Percentiles rank a stretch among this genome's conserved stretches.
These are phyloP conservation scores for Scheffersomyces ergatensis DNA, from an alignment of 805 yeast genomes.

Conservation along the genomic window DNA sequence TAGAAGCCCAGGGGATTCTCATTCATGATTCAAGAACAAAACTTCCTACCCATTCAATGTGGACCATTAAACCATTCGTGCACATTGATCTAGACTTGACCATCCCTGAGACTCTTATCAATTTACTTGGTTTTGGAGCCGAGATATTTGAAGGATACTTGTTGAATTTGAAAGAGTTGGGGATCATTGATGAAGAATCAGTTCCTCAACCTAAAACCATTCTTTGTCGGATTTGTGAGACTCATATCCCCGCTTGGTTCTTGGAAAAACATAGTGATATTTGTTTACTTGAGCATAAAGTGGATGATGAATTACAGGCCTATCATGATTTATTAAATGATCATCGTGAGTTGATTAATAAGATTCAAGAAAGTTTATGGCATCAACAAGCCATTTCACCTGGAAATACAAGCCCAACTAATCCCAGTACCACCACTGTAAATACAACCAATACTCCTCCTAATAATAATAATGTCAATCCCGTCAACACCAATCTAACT, in stretches of 20 bases:
- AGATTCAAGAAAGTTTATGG: slow-evolving; percentile 40
- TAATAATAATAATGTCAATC: no score
- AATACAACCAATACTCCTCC: no score
- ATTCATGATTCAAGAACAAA: slow-evolving; percentile 60
- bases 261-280: slow-evolving; percentile 86
- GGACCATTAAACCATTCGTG: slow-evolving; percentile 82
- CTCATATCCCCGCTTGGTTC: slow-evolving; percentile 94
- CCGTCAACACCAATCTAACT: neutral
- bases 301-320: slow-evolving; percentile 71
- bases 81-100: slow-evolving; percentile 64
- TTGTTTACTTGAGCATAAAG: slow-evolving; percentile 81
- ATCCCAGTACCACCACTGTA: slow-evolving; percentile 25
- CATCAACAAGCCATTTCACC: slow-evolving; percentile 12
- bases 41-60: slow-evolving; percentile 79
- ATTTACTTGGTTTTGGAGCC: slow-evolving; percentile 84
- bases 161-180: slow-evolving; percentile 58
- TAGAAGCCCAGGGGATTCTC: slow-evolving; percentile 93
- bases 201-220: slow-evolving; percentile 81
- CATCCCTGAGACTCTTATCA: slow-evolving; percentile 67
- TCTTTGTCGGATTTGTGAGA: slow-evolving; percentile 90
- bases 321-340: slow-evolving; percentile 77
- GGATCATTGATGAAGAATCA: slow-evolving; percentile 57
- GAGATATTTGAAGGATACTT: slow-evolving; percentile 78
- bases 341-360: slow-evolving; percentile 53
- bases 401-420: slow-evolving; percentile 10